A percentile compares a stretch with the other conserved stretches of the same genome.
These are phyloP conservation scores for Saccharomycopsis babjevae DNA, from an alignment of 805 yeast species.

Conservation along the genomic window DNA sequence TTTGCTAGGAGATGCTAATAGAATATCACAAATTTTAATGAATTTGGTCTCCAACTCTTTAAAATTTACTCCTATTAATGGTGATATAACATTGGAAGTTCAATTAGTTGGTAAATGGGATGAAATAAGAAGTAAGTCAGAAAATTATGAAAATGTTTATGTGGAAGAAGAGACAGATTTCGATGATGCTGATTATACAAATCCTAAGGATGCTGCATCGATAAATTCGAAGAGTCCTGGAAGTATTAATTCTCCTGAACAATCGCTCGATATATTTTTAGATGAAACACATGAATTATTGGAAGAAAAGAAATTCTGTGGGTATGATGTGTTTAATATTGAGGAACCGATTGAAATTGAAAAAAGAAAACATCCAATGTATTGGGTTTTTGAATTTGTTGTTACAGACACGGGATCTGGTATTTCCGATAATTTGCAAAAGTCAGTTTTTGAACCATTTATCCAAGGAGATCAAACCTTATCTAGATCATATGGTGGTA, in stretches of 20 bases:
- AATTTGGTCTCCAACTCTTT: constrained; percentile 83
- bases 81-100: constrained; percentile 58
- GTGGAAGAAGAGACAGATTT: constrained; percentile 26
- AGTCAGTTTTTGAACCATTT: constrained; percentile 87
- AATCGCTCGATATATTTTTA: constrained; percentile 7
- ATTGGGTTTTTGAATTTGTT: constrained; percentile 56
- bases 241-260: background rate
- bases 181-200: constrained; percentile 20
- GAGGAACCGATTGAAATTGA: constrained; percentile 12
- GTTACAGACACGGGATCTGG: constrained; percentile 95
- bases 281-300: constrained; percentile 6
- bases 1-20: constrained; percentile 77
- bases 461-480: constrained; percentile 95
- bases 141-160: constrained; percentile 37
- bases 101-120: constrained; percentile 66
- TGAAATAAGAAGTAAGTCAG: constrained; percentile 33
- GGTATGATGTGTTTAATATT: constrained; percentile 15
- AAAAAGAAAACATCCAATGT: constrained; percentile 26
- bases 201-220: background rate
- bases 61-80: constrained; percentile 88
- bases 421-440: constrained; percentile 71
- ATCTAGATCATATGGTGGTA: constrained; percentile 88
- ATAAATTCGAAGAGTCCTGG: background rate
- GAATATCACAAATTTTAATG: constrained; percentile 88
- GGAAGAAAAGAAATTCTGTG: constrained; percentile 13